phyloP scores from a whole-genome alignment of 768 basidiomycete genomes.

The Suillus variegatus region DNA sequence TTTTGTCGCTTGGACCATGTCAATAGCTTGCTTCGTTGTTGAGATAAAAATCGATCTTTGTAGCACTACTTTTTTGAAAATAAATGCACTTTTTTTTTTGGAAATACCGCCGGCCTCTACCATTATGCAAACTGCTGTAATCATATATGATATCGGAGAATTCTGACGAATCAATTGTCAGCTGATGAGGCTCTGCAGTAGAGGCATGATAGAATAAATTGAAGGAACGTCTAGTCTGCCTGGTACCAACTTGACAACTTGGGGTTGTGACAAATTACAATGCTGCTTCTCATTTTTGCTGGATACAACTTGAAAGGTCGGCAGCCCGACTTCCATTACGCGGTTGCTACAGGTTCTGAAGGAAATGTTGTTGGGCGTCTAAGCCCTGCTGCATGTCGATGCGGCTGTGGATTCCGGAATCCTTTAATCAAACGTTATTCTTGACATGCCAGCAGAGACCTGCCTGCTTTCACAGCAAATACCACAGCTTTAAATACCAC shows the following conservation, averaged over 20 bases:
- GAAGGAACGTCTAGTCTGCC: not conserved
- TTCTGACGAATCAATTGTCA: not conserved
- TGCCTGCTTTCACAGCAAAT: not conserved
- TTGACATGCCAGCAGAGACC: not conserved
- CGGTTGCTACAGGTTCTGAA: not conserved
- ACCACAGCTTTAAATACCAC: not conserved
- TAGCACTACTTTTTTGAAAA: no score
- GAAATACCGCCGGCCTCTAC: no score
- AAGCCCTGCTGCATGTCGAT: not conserved
- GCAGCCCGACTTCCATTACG: not conserved
- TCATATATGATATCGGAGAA: not conserved
- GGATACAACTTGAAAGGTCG: no score
- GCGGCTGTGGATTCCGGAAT: not conserved
- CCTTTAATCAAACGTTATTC: not conserved
- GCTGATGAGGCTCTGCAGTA: not conserved
- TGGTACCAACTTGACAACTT: not conserved
- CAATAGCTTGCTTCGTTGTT: no score
- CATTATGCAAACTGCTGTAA: no score
- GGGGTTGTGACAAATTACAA: not conserved
- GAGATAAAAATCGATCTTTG: no score
- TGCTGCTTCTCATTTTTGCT: not conserved
- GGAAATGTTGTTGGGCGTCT: not conserved
- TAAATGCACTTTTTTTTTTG: no score
- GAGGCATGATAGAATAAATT: not conserved
- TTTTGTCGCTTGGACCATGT: no score